phyloP scores from a whole-genome alignment of 2,329 filamentous ascomycete species.

The Daldinia sp. region DNA sequence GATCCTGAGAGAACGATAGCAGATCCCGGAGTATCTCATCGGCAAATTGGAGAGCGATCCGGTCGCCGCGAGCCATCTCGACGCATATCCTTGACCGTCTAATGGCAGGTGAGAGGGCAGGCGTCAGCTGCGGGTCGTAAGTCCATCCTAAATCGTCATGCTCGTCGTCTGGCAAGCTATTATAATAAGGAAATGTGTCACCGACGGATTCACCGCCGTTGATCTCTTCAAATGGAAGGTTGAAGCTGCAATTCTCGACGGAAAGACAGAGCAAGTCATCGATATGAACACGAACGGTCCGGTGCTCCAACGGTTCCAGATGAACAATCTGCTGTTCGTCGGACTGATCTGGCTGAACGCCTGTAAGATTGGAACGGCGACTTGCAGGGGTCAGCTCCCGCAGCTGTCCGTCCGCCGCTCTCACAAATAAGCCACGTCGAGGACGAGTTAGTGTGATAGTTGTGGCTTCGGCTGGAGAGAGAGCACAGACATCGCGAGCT shows the following conservation, averaged over 20 bases:
- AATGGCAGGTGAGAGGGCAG: conserved; percentile 38
- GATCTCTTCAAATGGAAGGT: conserved; percentile 48
- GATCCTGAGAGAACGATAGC: conserved; percentile 20
- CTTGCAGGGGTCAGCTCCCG: conserved; percentile 28
- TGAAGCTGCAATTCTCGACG: conserved; percentile 53
- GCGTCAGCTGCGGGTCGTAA: conserved; percentile 49
- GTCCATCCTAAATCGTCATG: conserved; percentile 46
- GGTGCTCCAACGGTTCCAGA: conserved; percentile 42
- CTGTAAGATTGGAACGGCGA: conserved; percentile 16
- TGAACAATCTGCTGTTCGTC: not conserved
- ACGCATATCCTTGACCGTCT: conserved; percentile 42
- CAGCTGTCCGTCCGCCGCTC: conserved; percentile 48
- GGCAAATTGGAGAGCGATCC: conserved; percentile 19
- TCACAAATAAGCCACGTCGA: conserved; percentile 47
- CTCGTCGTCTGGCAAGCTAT: conserved; percentile 12
- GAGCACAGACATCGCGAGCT: conserved; percentile 45
- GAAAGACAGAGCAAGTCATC: conserved; percentile 49
- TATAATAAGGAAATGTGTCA: not conserved
- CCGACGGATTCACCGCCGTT: conserved; percentile 18
- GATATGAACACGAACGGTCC: conserved; percentile 43
- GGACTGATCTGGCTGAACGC: not conserved
- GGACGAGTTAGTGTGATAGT: conserved; percentile 48
- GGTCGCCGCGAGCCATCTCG: conserved; percentile 36
- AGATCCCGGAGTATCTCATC: conserved; percentile 37
- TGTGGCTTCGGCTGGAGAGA: conserved; percentile 40